These are phyloP conservation scores for Trichoderma guizhouense DNA, from an alignment of 2,329 filamentous ascomycete species.

Conservation along the genomic window DNA sequence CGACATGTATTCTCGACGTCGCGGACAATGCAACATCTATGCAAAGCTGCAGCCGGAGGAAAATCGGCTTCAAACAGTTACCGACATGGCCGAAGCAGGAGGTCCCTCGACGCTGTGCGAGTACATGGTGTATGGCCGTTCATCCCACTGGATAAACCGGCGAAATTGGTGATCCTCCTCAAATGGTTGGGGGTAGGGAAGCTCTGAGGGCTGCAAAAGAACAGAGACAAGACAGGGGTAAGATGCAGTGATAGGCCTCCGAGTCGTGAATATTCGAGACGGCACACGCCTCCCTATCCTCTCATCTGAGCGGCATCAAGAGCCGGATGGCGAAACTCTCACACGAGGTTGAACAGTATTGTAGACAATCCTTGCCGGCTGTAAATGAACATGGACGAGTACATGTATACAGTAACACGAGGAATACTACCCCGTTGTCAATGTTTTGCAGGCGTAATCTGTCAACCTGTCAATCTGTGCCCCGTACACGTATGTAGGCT, in stretches of 20 bases:
- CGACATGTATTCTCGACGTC: background rate
- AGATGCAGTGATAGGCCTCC: background rate
- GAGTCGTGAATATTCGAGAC: background rate
- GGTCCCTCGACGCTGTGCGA: background rate
- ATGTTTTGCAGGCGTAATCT: background rate
- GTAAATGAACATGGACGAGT: background rate
- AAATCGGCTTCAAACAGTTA: slow-evolving; percentile 18
- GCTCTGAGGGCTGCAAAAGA: background rate
- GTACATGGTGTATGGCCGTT: background rate
- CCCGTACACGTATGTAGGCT: background rate
- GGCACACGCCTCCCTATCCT: background rate
- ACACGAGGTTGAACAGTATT: background rate
- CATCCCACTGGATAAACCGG: background rate
- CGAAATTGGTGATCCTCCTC: background rate
- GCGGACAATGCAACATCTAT: background rate
- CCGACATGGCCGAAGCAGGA: slow-evolving; percentile 7
- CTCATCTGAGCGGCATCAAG: background rate
- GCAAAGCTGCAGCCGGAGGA: slow-evolving; percentile 2
- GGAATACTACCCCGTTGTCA: background rate
- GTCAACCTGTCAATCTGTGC: background rate
- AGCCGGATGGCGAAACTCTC: background rate
- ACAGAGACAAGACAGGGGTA: background rate
- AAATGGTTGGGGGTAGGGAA: background rate
- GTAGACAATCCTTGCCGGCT: background rate
- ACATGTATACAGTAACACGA: background rate